Evolutionary conservation across 208 protist genomes (phyloP), one percentile per base, ranked within the genome.

Genomic region (Herpetomonas muscarum): DNA sequence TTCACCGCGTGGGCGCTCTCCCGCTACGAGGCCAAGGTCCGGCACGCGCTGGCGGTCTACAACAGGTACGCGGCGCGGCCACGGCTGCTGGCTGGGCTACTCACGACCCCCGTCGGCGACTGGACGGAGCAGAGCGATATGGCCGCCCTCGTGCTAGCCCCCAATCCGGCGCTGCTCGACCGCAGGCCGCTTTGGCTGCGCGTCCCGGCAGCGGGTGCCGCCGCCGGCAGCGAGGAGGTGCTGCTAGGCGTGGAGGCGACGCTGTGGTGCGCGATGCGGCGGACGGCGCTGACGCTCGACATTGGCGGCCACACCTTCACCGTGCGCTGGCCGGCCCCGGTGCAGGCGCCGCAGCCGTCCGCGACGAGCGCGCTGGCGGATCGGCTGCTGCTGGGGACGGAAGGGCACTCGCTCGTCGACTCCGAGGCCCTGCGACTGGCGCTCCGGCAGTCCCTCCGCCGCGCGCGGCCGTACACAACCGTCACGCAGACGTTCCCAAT

Each of bases 301-400:
- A 54, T 50, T n/a, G 59, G 73, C 31, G 66, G 81, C 6, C 55
- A 55, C 5, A 82, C 77, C 10, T 94, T 94, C 71, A 79, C 74
- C 1, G 87, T 94, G 29, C 79, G 81, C 1, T 94, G 87, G 87
- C 87, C 87, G 15, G 83, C 79, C 1, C 74, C 66, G 1, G 74
- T 86, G 29, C 69, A 70, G 2, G 65, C 76, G 5, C 39, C 67
- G 1, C 70, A 72, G n/a, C 48, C 76, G 76, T n/a, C 65, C 75
- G 1, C 55, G 66, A 30, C 70, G 64, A 30, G 58, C 58, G 52
- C n/a, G n/a, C n/a, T n/a, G n/a, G n/a, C n/a, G n/a, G n/a, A n/a
- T n/a, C n/a, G n/a, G n/a, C n/a, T n/a, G n/a, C n/a, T n/a, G n/a
- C 34, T 39, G 34, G 10, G 34, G 34, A 39, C 34, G n/a, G n/a